Percentiles rank a stretch among this genome's conserved stretches.
Conservation (phyloP, 2,329 filamentous ascomycete genomes). For the Xylariaceae sp. region DNA sequence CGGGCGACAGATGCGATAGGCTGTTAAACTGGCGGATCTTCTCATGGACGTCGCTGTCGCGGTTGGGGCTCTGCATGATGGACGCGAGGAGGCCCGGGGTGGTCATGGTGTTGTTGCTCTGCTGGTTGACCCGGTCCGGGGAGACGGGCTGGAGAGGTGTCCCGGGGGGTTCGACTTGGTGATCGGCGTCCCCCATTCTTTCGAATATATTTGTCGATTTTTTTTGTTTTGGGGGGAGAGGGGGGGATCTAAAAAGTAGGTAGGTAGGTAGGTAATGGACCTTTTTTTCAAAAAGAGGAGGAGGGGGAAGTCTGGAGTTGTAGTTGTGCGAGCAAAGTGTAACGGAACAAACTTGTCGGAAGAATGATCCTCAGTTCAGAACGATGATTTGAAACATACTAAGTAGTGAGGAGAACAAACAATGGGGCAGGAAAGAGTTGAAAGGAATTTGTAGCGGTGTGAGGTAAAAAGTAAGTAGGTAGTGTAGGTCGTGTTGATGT, state of each 20-base stretch:
- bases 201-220: constrained; percentile 13
- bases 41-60: constrained; percentile 32
- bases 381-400: background rate
- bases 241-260: background rate
- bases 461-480: background rate
- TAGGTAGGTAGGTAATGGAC: background rate
- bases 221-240: background rate
- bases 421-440: background rate
- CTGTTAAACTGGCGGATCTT: constrained; percentile 34
- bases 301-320: constrained; percentile 7
- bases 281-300: background rate
- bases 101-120: constrained; percentile 17
- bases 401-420: background rate
- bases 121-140: constrained; percentile 31
- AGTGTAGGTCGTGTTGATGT: background rate
- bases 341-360: background rate
- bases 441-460: background rate
- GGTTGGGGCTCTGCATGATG: constrained; percentile 16
- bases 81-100: background rate
- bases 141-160: constrained; percentile 28
- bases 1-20: constrained; percentile 20
- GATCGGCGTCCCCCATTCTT: constrained; percentile 24
- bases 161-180: constrained; percentile 23
- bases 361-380: background rate
- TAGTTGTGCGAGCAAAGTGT: background rate